These are phyloP conservation scores for Cucurbita ficifolia DNA, from an alignment of 306 rosid genomes.

Conservation along the genomic window DNA sequence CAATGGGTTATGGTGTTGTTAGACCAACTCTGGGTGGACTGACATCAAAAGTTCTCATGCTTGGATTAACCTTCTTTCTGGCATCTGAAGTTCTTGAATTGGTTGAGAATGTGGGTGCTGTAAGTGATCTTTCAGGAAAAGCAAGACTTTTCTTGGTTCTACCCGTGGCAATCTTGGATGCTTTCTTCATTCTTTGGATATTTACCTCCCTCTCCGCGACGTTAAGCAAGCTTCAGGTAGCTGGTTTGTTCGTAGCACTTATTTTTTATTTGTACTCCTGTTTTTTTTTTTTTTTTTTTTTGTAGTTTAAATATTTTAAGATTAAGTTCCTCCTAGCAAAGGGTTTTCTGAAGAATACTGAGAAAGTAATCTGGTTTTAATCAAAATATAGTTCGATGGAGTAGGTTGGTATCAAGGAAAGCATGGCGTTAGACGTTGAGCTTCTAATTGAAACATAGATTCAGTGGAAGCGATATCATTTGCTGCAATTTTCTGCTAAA, in stretches of 20 bases:
- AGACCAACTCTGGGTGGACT: constrained; percentile 97
- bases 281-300: background rate
- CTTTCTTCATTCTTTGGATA: constrained; percentile 95
- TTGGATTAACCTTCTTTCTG: constrained; percentile 81
- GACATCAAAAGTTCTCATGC: constrained; percentile 78
- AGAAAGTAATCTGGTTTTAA: background rate
- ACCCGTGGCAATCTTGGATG: constrained; percentile 86
- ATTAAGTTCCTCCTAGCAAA: background rate
- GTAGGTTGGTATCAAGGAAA: background rate
- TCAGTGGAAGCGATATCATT: background rate
- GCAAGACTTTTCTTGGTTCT: constrained; percentile 84
- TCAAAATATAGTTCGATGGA: background rate
- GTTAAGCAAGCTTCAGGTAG: constrained; percentile 94
- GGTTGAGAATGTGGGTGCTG: constrained; percentile 91
- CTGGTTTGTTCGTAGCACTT: constrained; percentile 2
- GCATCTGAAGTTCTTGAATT: constrained; percentile 90
- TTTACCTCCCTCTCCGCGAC: constrained; percentile 90
- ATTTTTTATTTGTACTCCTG: constrained; percentile 5
- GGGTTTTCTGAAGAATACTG: background rate
- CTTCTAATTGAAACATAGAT: background rate
- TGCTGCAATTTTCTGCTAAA: background rate
- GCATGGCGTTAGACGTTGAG: background rate
- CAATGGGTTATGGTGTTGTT: constrained; percentile 96
- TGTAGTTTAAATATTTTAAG: background rate
- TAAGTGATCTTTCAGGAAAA: constrained; percentile 92